A percentile compares a stretch with the other conserved stretches of the same genome.
These are phyloP conservation scores for Verticillium isaacii DNA, from an alignment of 2,329 filamentous ascomycete genomes.

Conservation along the genomic window DNA sequence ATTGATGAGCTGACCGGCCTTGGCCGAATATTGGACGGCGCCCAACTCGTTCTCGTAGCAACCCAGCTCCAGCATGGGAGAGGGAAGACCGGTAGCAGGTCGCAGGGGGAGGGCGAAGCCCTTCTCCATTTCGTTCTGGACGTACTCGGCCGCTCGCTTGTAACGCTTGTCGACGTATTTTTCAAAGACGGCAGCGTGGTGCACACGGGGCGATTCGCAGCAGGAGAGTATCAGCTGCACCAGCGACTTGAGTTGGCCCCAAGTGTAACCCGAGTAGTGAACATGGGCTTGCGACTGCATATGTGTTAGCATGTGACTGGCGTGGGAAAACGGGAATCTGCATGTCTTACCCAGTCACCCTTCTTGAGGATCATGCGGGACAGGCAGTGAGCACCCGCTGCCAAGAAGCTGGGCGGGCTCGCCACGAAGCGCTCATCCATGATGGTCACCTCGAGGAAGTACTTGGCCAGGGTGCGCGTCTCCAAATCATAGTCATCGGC, in stretches of 20 bases:
- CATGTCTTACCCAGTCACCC: constrained; percentile 78
- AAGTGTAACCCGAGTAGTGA: constrained; percentile 92
- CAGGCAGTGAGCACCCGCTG: constrained; percentile 88
- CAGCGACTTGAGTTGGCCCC: constrained; percentile 72
- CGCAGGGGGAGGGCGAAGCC: constrained; percentile 48
- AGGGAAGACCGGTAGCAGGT: constrained; percentile 30
- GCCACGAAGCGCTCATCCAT: constrained; percentile 98
- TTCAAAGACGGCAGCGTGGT: constrained; percentile 83
- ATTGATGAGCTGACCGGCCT: constrained; percentile 2
- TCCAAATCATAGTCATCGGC: constrained; percentile 97
- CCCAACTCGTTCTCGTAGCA: constrained; percentile 3
- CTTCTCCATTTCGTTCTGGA: constrained; percentile 66
- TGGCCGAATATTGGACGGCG: neutral
- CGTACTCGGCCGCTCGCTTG: constrained; percentile 77
- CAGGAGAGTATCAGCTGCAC: constrained; percentile 80
- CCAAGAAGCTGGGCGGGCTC: constrained; percentile 82
- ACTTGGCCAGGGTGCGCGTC: constrained; percentile 92
- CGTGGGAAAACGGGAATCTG: neutral
- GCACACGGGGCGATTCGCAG: constrained; percentile 73
- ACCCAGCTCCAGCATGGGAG: constrained; percentile 12
- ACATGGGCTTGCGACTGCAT: constrained; percentile 74
- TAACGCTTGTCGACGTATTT: constrained; percentile 89
- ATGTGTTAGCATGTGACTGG: constrained; percentile 26
- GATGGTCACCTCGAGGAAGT: constrained; percentile 92
- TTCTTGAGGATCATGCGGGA: constrained; percentile 85